These are phyloP conservation scores for Blastocystis sp. DNA, from an alignment of 352 stramenopile genomes.

Conservation along the genomic window DNA sequence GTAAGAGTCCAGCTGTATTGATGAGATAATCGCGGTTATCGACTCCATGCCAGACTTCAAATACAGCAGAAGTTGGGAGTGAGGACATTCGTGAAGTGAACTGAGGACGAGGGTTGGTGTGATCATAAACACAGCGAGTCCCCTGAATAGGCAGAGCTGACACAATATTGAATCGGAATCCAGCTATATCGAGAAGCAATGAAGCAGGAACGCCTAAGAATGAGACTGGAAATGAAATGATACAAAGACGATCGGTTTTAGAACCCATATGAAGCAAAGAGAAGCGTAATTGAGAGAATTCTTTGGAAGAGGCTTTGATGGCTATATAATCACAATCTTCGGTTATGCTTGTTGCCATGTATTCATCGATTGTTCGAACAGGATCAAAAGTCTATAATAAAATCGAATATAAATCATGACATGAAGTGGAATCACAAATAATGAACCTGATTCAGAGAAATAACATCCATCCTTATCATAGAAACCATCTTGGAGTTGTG, in stretches of 20 bases:
- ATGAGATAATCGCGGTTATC: slow-evolving; percentile 42
- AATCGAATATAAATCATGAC: not conserved
- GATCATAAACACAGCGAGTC: not conserved
- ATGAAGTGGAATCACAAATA: slow-evolving; percentile 57
- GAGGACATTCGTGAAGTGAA: slow-evolving; percentile 14
- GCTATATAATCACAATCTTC: slow-evolving; percentile 37
- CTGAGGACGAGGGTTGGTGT: slow-evolving; percentile 1
- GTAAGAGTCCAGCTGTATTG: not conserved
- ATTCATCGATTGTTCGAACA: slow-evolving; percentile 18
- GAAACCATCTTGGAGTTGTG: slow-evolving; percentile 15
- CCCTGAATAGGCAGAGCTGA: slow-evolving; percentile 32
- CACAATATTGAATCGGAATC: slow-evolving; percentile 53
- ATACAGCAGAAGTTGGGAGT: not conserved
- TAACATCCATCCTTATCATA: slow-evolving; percentile 25
- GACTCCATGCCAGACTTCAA: slow-evolving; percentile 25
- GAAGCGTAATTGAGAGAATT: slow-evolving; percentile 15
- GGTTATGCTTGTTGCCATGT: slow-evolving; percentile 3
- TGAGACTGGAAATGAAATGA: not conserved
- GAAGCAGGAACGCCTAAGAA: not conserved
- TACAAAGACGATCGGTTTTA: not conserved
- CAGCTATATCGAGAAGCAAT: slow-evolving; percentile 6
- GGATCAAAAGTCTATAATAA: not conserved
- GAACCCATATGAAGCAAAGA: not conserved
- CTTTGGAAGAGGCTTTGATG: slow-evolving; percentile 19
- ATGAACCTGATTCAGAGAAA: slow-evolving; percentile 10